Evolutionary conservation across 306 rosid genomes (phyloP), one percentile per base, ranked within the genome.

Genomic region (Adenanthera pavonina): DNA sequence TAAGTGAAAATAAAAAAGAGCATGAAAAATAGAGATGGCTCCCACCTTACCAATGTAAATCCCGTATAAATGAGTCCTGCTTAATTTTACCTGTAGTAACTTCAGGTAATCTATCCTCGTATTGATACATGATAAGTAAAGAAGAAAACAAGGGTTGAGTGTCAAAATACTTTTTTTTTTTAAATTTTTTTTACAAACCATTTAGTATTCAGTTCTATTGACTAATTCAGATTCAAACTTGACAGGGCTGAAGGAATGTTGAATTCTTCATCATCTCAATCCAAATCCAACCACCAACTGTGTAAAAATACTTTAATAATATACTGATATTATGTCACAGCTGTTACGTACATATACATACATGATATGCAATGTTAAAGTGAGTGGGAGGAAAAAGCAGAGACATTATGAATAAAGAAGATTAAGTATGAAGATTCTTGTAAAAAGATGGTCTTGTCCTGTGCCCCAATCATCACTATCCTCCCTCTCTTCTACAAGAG

Each of bases 341-440:
- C 3, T 7, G 34, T 14, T 35, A 7, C 19, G 74, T 75, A 84
- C 67, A 7, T 9, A 9, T 25, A 25, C 9, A 67, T 43, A 79
- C 70, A 86, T 74, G 79, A 79, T 81, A 13, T 86, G 43, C 30
- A 89, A 83, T 75, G 81, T 80, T 81, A 89, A n/a, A 90, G 86
- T 80, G 81, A 89, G 90, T 88, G 92, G 85, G 77, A 82, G 85
- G 81, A 69, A 84, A 82, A 87, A 84, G 82, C 77, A 56, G 85
- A 86, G 88, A 71, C 85, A 87, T 77, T 84, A 88, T 76, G 87
- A 81, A 89, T 86, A 81, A 67, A 67, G 72, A 67, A 91, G 85
- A 76, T 81, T 87, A 91, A 87, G 87, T 83, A 84, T 86, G 74
- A 88, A 94, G 97, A 92, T 91, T 91, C 97, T 91, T 86, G 94